phyloP scores from a whole-genome alignment of 495 filamentous ascomycete genomes.

The Penicillium taxi region DNA sequence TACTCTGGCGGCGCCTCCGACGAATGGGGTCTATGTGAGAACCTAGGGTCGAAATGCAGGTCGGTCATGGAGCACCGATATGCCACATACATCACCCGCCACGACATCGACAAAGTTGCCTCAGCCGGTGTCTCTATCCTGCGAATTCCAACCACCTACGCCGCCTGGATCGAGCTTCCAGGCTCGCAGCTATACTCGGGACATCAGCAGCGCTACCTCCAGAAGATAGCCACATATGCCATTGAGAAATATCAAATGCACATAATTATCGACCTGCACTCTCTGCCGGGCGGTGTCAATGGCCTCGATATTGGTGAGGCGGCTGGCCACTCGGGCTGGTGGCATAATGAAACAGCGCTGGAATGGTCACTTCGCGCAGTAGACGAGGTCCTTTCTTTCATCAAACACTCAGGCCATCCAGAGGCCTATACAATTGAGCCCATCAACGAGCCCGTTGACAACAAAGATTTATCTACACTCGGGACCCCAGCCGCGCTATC shows the following conservation, averaged over 20 bases:
- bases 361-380: constrained; percentile 21
- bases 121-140: constrained; percentile 16
- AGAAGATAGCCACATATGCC: constrained; percentile 20
- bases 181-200: constrained; percentile 27
- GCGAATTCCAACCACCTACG: constrained; percentile 26
- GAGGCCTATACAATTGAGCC: constrained; percentile 21
- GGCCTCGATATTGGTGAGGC: constrained; percentile 26
- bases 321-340: constrained; percentile 24
- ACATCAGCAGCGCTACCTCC: constrained; percentile 20
- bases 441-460: constrained; percentile 26
- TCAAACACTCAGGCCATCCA: constrained; percentile 18
- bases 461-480: constrained; percentile 19
- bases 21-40: constrained; percentile 26
- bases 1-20: constrained; percentile 16
- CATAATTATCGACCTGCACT: constrained; percentile 26
- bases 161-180: constrained; percentile 20
- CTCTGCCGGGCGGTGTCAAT: constrained; percentile 24
- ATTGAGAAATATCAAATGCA: constrained; percentile 25
- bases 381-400: constrained; percentile 19
- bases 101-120: constrained; percentile 24
- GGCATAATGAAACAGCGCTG: constrained; percentile 19
- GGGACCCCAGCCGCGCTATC: constrained; percentile 24
- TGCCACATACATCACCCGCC: constrained; percentile 22
- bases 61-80: constrained; percentile 23
- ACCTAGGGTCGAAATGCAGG: constrained; percentile 17